Percentiles rank a stretch among this genome's conserved stretches.
Evolutionary conservation across 768 basidiomycete genomes (phyloP).

Genomic region (Rhizopogon vulgaris): DNA sequence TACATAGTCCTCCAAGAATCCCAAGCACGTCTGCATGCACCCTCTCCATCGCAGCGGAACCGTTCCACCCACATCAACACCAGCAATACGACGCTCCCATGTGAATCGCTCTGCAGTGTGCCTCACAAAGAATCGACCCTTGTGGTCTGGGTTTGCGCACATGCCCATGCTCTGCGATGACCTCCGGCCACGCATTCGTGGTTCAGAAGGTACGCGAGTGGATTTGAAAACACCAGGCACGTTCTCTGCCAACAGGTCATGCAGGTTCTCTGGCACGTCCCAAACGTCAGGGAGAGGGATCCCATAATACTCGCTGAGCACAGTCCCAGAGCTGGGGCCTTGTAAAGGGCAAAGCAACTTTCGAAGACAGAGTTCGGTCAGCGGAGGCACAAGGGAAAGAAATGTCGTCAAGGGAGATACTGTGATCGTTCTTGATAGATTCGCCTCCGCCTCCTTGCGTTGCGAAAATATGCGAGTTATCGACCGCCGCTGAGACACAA

Average conservation of each 20-base stretch:
- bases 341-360: conserved; percentile 26
- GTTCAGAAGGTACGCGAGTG: not conserved
- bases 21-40: conserved; percentile 56
- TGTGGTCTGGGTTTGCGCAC: conserved; percentile 37
- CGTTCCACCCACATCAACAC: conserved; percentile 42
- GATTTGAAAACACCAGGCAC: conserved; percentile 21
- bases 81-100: conserved; percentile 55
- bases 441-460: conserved; percentile 2
- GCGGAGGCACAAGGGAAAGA: conserved; percentile 19
- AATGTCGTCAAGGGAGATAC: conserved; percentile 15
- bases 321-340: conserved; percentile 2
- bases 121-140: conserved; percentile 38
- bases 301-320: conserved; percentile 19
- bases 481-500: conserved; percentile 9
- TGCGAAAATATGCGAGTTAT: conserved; percentile 6
- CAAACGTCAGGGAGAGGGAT: conserved; percentile 26
- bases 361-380: conserved; percentile 35
- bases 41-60: conserved; percentile 68
- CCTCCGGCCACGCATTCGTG: conserved; percentile 10
- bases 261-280: conserved; percentile 19
- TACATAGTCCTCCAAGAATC: conserved; percentile 39
- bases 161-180: conserved; percentile 33
- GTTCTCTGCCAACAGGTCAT: conserved; percentile 20
- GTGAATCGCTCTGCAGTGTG: conserved; percentile 59
- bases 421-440: conserved; percentile 4